These are phyloP conservation scores for Didymella segeticola DNA, from an alignment of 2,329 filamentous ascomycete species.

Conservation along the genomic window DNA sequence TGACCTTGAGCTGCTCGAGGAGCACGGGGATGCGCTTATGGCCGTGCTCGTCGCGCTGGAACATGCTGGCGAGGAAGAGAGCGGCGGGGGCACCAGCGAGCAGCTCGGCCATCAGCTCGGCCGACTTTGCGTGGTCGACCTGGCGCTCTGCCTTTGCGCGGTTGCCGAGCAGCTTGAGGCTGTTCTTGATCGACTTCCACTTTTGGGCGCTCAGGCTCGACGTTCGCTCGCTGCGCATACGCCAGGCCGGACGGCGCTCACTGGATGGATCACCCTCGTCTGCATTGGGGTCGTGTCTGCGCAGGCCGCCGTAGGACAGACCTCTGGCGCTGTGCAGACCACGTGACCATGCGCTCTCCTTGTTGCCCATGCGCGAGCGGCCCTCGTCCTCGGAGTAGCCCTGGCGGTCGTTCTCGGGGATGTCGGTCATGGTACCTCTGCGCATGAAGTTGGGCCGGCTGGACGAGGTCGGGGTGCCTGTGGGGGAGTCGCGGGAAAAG, in stretches of 20 bases:
- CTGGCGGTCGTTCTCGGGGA: conserved; percentile 54
- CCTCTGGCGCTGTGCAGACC: conserved; percentile 57
- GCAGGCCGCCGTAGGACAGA: conserved; percentile 53
- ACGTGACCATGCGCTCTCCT: conserved; percentile 54
- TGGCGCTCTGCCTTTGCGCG: conserved; percentile 82
- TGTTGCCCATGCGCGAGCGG: conserved; percentile 52
- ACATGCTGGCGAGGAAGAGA: conserved; percentile 94
- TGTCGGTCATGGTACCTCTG: conserved; percentile 57
- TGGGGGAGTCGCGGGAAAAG: conserved; percentile 53
- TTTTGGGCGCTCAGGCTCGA: conserved; percentile 69
- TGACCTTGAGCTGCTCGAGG: conserved; percentile 90
- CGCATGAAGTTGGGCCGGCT: conserved; percentile 59
- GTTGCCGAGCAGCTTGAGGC: conserved; percentile 76
- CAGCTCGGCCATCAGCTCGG: conserved; percentile 93
- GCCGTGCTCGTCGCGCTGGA: conserved; percentile 94
- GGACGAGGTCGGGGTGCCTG: conserved; percentile 36
- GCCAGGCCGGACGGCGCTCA: conserved; percentile 52
- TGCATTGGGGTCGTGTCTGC: conserved; percentile 42
- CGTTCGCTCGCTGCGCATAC: conserved; percentile 55
- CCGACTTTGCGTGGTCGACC: conserved; percentile 93
- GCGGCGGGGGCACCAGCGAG: conserved; percentile 92
- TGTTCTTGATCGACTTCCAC: conserved; percentile 93
- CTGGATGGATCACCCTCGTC: conserved; percentile 41
- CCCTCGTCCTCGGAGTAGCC: conserved; percentile 61
- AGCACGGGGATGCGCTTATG: conserved; percentile 94